These are phyloP conservation scores for Podaxis sp. DNA, from an alignment of 768 basidiomycete species.

Conservation along the genomic window DNA sequence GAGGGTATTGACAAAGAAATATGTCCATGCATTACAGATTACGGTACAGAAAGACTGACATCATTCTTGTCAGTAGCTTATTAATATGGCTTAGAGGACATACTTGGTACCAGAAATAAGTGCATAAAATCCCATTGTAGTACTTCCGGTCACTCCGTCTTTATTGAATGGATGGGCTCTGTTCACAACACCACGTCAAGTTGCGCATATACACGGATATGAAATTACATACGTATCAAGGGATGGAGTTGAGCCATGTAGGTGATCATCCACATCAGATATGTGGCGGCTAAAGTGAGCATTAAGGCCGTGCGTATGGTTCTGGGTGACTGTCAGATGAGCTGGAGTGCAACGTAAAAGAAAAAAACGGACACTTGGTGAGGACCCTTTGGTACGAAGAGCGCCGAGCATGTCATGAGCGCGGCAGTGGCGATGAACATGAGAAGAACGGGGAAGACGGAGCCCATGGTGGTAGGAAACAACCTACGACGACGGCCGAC, in stretches of 20 bases:
- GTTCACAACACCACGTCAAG: neutral
- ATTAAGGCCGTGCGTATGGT: slow-evolving; percentile 77
- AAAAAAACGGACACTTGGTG: slow-evolving; percentile 73
- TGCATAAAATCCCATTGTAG: neutral
- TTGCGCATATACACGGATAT: neutral
- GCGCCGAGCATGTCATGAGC: slow-evolving; percentile 59
- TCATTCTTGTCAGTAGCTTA: neutral
- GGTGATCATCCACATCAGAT: slow-evolving; percentile 97
- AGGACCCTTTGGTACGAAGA: slow-evolving; percentile 80
- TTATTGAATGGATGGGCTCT: slow-evolving; percentile 21
- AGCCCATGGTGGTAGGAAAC: slow-evolving; percentile 47
- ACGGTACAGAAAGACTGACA: slow-evolving; percentile 24
- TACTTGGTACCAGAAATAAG: slow-evolving; percentile 30
- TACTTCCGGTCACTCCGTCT: slow-evolving; percentile 9
- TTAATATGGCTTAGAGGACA: neutral
- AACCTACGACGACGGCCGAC: neutral
- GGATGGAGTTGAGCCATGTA: slow-evolving; percentile 94
- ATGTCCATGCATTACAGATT: slow-evolving; percentile 24
- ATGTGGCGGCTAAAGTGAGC: slow-evolving; percentile 78
- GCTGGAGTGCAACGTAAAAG: neutral
- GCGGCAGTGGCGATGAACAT: slow-evolving; percentile 60
- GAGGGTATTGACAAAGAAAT: slow-evolving; percentile 5
- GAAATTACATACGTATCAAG: slow-evolving; percentile 60
- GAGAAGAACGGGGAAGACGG: slow-evolving; percentile 64
- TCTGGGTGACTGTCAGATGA: slow-evolving; percentile 34